Percentiles rank a stretch among this genome's conserved stretches.
phyloP scores from a whole-genome alignment of 1,284 basidiomycete genomes.

The Trichosporon faecale region DNA sequence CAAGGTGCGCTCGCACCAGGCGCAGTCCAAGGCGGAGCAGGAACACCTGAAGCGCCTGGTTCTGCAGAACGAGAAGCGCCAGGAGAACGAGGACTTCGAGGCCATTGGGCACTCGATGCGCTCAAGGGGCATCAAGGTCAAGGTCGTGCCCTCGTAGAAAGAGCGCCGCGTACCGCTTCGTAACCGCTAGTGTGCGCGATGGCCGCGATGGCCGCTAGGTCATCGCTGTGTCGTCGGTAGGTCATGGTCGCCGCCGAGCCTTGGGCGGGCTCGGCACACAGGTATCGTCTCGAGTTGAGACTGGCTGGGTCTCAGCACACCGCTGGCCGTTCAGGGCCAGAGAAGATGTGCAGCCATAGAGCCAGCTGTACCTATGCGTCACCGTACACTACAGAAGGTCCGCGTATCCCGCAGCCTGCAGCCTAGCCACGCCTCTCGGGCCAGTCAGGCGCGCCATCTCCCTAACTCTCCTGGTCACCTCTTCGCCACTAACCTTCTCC shows the following conservation, averaged over 20 bases:
- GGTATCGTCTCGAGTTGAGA: too few relatives aligned
- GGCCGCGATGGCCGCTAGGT: too few relatives aligned
- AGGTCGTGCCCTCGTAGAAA: slow-evolving; percentile 29
- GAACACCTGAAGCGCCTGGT: slow-evolving; percentile 90
- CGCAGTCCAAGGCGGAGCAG: slow-evolving; percentile 89
- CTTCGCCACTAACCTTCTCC: not conserved
- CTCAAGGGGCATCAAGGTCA: slow-evolving; percentile 39
- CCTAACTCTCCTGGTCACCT: not conserved
- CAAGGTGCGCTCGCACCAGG: slow-evolving; percentile 81
- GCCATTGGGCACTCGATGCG: slow-evolving; percentile 40
- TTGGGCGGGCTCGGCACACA: too few relatives aligned
- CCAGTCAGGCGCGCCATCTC: slow-evolving; percentile 11
- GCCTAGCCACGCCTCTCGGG: slow-evolving; percentile 11
- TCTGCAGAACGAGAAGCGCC: slow-evolving; percentile 54
- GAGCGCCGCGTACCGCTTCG: not conserved
- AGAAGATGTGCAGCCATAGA: not conserved
- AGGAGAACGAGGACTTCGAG: slow-evolving; percentile 32
- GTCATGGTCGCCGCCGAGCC: too few relatives aligned
- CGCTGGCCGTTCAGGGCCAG: too few relatives aligned
- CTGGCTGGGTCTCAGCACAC: too few relatives aligned
- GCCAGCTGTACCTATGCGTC: not conserved
- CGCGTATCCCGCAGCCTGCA: slow-evolving; percentile 8
- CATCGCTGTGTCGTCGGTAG: too few relatives aligned
- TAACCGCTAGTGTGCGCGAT: too few relatives aligned
- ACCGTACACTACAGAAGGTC: not conserved